These are phyloP conservation scores for Cladobotryum protrusum DNA, from an alignment of 2,329 filamentous ascomycete genomes.

Conservation along the genomic window DNA sequence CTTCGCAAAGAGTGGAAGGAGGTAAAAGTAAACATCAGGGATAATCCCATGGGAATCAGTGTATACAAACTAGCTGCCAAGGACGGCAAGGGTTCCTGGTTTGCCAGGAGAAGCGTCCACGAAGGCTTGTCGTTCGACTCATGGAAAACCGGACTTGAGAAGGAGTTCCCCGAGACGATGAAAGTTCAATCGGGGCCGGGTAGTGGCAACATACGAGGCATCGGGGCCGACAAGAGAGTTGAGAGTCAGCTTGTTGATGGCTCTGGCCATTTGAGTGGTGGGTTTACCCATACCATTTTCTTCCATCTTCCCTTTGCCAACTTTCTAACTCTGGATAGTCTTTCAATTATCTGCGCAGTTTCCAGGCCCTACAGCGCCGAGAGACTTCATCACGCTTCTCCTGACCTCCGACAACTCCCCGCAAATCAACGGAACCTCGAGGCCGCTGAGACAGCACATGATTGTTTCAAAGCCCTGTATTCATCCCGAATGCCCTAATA, in stretches of 20 bases:
- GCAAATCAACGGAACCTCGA: conserved; percentile 28
- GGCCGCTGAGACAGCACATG: conserved; percentile 62
- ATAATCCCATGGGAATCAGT: conserved; percentile 69
- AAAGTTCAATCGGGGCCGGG: conserved; percentile 64
- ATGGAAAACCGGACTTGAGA: conserved; percentile 70
- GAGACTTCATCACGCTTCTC: conserved; percentile 80
- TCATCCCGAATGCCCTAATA: conserved; percentile 65
- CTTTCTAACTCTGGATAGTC: conserved; percentile 41
- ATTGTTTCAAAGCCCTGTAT: conserved; percentile 79
- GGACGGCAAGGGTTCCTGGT: conserved; percentile 85
- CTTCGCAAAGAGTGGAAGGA: conserved; percentile 87
- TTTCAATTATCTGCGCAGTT: conserved; percentile 86
- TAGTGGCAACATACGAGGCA: conserved; percentile 71
- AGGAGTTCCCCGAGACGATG: conserved; percentile 75
- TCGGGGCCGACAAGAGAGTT: conserved; percentile 71
- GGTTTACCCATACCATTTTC: neutral
- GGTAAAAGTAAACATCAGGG: conserved; percentile 61
- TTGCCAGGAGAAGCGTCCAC: conserved; percentile 77
- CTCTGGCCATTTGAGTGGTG: conserved; percentile 58
- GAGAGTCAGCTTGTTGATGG: conserved; percentile 55
- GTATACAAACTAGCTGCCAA: conserved; percentile 75
- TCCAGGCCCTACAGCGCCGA: conserved; percentile 76
- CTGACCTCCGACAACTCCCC: conserved; percentile 57
- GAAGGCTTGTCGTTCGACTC: conserved; percentile 68
- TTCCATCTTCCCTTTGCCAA: neutral